Evolutionary conservation across 257 asterid species (phyloP).

Genomic region (Fraxinus excelsior): DNA sequence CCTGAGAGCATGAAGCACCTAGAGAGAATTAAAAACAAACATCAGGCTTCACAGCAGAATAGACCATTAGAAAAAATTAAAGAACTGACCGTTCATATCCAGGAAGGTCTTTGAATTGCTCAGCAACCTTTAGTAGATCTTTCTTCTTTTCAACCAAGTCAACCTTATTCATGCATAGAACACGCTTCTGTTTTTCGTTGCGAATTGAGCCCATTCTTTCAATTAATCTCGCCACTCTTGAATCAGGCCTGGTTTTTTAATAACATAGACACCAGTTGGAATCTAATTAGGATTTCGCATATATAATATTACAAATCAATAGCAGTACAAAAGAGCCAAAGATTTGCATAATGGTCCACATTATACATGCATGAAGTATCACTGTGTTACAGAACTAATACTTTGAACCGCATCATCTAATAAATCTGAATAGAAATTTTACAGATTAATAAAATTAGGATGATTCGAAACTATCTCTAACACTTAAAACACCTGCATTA

Average conservation of each 20-base stretch:
- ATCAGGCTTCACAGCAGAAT: constrained; percentile 27
- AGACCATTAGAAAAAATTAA: constrained; percentile 16
- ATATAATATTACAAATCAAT: constrained; percentile 14
- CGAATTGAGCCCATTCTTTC: constrained; percentile 80
- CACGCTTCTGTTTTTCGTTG: constrained; percentile 68
- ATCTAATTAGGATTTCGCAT: constrained; percentile 4
- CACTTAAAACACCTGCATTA: neutral
- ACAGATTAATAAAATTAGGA: neutral
- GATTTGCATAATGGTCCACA: constrained; percentile 9
- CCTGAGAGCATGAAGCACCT: constrained; percentile 90
- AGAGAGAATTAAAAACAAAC: constrained; percentile 22
- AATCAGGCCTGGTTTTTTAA: constrained; percentile 68
- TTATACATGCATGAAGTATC: constrained; percentile 8
- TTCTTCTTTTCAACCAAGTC: constrained; percentile 81
- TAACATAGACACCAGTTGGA: constrained; percentile 9
- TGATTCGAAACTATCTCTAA: neutral
- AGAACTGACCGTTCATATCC: constrained; percentile 77
- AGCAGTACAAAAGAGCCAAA: constrained; percentile 17
- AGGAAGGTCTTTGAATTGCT: constrained; percentile 77
- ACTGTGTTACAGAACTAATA: constrained; percentile 2
- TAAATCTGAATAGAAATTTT: constrained; percentile 1
- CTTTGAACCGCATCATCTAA: constrained; percentile 9
- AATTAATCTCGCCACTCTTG: constrained; percentile 91
- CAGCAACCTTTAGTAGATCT: constrained; percentile 66
- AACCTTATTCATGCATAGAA: constrained; percentile 86